Percentiles rank a stretch among this genome's conserved stretches.
Evolutionary conservation across 768 basidiomycete genomes (phyloP).

Genomic region (Auricularia auricula-judae): DNA sequence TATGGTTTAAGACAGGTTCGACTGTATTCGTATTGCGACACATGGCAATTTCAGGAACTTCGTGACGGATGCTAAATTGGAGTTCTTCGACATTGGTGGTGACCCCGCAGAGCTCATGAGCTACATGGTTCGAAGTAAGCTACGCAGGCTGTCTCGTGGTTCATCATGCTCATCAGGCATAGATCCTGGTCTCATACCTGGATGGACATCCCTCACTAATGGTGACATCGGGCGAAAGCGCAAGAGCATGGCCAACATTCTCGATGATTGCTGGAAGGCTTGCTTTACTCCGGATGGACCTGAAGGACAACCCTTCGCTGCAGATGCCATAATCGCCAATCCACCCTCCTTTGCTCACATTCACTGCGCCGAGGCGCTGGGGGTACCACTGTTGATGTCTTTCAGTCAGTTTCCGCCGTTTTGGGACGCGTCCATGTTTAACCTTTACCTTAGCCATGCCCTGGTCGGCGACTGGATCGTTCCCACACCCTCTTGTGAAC

Average conservation of each 20-base stretch:
- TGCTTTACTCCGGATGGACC: conserved; percentile 36
- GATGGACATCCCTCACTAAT: conserved; percentile 43
- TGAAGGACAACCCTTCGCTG: conserved; percentile 37
- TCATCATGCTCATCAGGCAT: neutral
- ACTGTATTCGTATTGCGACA: conserved; percentile 48
- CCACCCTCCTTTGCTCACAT: conserved; percentile 60
- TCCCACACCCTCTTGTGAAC: conserved; percentile 55
- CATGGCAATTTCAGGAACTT: conserved; percentile 50
- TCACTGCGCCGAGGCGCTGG: conserved; percentile 54
- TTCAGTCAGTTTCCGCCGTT: conserved; percentile 34
- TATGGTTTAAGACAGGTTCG: no score
- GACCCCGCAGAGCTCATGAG: conserved; percentile 57
- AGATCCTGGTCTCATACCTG: conserved; percentile 59
- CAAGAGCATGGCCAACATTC: conserved; percentile 28
- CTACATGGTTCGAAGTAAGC: conserved; percentile 60
- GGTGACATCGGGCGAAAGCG: conserved; percentile 35
- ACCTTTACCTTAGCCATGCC: neutral
- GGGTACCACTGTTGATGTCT: conserved; percentile 42
- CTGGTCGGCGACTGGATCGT: conserved; percentile 30
- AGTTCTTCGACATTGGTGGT: conserved; percentile 52
- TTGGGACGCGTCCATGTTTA: neutral
- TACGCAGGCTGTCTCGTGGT: neutral
- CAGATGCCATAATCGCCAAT: conserved; percentile 57
- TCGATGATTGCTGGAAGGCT: conserved; percentile 49
- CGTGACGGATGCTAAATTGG: conserved; percentile 38